Base-by-base conservation (phyloP, 768 basidiomycete genomes). In the Russula griseocarnosa region DNA sequence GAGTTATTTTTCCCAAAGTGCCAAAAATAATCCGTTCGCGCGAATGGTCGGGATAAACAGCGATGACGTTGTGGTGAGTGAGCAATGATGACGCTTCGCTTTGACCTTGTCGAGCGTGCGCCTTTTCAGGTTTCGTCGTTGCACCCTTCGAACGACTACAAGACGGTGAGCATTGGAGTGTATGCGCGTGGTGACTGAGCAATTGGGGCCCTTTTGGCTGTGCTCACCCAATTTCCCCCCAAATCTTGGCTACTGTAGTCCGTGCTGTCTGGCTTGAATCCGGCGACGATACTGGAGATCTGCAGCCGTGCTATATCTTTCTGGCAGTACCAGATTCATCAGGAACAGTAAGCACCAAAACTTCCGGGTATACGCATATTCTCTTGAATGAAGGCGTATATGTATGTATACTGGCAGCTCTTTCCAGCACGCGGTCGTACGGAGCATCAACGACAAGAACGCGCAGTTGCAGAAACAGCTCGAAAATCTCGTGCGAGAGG, bases 281-380 rank as follows among this genome's bases (percentile, higher is more conserved):
- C 92, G 16, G 82, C 86, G 0, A 82, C 81, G 32, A 86, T 93
- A 58, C 74, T 92, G 58, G 92, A 94, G 70, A 90, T 93, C 53
- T 92, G 89, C 73, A 86, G 83, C 71, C 84, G 92, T 88, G 90
- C 92, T 5, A 82, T 93, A 62, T 89, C 91, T 4, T 94, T 94
- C 73, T 94, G 92, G 92, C 89, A 92, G 73, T 94, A 94, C 73
- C 92, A 94, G 70, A 82, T 86, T 56, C 88, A 90, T 66, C 92
- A 94, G 74, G 92, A 94, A 77, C 86, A 83, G 91, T 89, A 61
- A 62, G 75, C 69, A 26, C 6, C 32, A 9, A 38, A 22, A 8
- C 32, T 46, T 36, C 11, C 7, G 11, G 10, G 4, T 11, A 1
- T 8, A 2, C 22, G 2, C 6, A 14, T 52, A 7, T 32, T 51